Conservation (phyloP, 2,329 filamentous ascomycete species). For the Fusarium compactum region DNA sequence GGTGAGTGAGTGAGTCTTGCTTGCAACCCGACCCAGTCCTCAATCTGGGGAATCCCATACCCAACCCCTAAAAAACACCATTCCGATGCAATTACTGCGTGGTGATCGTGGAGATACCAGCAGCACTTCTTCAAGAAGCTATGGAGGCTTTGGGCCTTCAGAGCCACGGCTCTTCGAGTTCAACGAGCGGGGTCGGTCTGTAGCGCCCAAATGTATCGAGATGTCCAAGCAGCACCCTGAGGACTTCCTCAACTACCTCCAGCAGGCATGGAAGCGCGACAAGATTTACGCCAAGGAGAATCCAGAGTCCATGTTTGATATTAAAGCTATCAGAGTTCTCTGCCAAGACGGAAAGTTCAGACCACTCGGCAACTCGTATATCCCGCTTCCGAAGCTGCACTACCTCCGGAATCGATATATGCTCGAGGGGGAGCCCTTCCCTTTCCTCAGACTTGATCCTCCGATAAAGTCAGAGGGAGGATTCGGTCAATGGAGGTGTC, state of each 20-base stretch:
- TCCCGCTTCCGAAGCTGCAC: constrained; percentile 43
- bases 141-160: constrained; percentile 39
- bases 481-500: constrained; percentile 37
- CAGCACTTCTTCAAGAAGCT: constrained; percentile 40
- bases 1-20: constrained; percentile 40
- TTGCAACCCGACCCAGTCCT: constrained; percentile 31
- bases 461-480: constrained; percentile 36
- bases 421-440: constrained; percentile 41
- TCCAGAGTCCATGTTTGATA: constrained; percentile 37
- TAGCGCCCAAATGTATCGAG: constrained; percentile 38
- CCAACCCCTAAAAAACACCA: constrained; percentile 29
- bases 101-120: constrained; percentile 44
- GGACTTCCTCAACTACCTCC: constrained; percentile 40
- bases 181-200: constrained; percentile 39
- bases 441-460: constrained; percentile 39
- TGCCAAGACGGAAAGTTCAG: constrained; percentile 37
- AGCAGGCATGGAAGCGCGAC: constrained; percentile 41
- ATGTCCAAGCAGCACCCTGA: constrained; percentile 40
- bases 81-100: constrained; percentile 43
- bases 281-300: constrained; percentile 41
- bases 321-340: constrained; percentile 36
- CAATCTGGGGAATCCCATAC: constrained; percentile 30
- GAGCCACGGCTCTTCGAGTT: constrained; percentile 43
- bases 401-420: constrained; percentile 44
- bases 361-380: constrained; percentile 37